Conservation (phyloP, 129 eudicot species). For the Artemisia tridentata region DNA sequence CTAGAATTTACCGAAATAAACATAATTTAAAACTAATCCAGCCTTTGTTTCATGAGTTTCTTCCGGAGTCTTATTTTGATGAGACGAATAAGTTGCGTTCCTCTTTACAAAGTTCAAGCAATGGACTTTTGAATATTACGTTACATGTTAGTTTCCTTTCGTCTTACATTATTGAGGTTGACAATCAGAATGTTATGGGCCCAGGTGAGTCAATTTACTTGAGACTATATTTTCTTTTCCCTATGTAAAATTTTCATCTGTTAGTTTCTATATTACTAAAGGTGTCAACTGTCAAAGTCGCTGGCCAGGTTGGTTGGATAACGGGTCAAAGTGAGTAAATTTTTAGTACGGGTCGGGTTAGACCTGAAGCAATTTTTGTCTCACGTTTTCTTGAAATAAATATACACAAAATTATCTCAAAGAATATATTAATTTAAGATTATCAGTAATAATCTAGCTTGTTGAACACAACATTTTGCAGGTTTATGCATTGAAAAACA, state of each 20-base stretch:
- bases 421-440: too few relatives aligned
- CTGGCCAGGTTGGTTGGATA: neutral
- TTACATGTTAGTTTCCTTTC: slow-evolving; percentile 67
- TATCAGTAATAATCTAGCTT: neutral
- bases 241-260: too few relatives aligned
- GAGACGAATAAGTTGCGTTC: slow-evolving; percentile 57
- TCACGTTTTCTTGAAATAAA: too few relatives aligned
- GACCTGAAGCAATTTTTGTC: neutral
- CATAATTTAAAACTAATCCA: slow-evolving; percentile 79
- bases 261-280: neutral
- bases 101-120: slow-evolving; percentile 55
- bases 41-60: slow-evolving; percentile 84
- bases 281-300: neutral
- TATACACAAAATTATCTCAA: too few relatives aligned
- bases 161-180: slow-evolving; percentile 73
- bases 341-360: neutral
- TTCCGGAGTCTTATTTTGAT: slow-evolving; percentile 69
- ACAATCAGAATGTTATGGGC: slow-evolving; percentile 58
- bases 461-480: neutral
- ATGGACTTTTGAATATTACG: slow-evolving; percentile 77
- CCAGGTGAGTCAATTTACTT: slow-evolving; percentile 62
- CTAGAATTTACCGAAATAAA: slow-evolving; percentile 60
- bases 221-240: neutral
- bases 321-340: neutral
- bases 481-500: neutral